Evolutionary conservation across 2,329 filamentous ascomycete genomes (phyloP).

Genomic region (Trichoderma gracile): DNA sequence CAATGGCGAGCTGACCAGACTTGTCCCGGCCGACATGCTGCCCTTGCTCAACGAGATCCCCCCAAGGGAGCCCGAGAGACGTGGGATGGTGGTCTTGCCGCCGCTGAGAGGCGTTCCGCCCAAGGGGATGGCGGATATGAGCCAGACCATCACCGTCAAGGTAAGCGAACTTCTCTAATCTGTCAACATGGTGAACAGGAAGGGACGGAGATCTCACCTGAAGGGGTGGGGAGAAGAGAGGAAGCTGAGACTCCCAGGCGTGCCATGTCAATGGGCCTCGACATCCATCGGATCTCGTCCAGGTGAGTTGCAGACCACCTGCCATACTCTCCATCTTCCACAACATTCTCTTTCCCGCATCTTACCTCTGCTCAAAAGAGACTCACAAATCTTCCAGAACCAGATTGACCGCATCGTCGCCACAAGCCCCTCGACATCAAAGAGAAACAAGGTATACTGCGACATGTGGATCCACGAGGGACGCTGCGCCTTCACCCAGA

Average conservation of each 20-base stretch:
- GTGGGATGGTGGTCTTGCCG: constrained; percentile 52
- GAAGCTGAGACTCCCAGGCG: constrained; percentile 37
- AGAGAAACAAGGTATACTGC: constrained; percentile 71
- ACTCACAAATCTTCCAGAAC: constrained; percentile 31
- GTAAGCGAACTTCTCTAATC: constrained; percentile 39
- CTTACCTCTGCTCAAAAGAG: background rate
- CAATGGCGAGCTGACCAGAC: constrained; percentile 54
- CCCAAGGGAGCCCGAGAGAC: constrained; percentile 40
- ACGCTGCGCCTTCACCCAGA: constrained; percentile 79
- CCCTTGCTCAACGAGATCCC: constrained; percentile 48
- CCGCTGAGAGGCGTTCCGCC: constrained; percentile 42
- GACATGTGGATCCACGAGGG: constrained; percentile 88
- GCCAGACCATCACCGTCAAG: constrained; percentile 41
- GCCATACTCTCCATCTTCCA: constrained; percentile 12
- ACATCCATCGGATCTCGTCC: constrained; percentile 37
- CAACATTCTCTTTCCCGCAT: constrained; percentile 27
- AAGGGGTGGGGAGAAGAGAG: constrained; percentile 14
- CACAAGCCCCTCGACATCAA: constrained; percentile 39
- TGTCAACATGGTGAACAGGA: background rate
- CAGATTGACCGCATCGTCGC: constrained; percentile 41
- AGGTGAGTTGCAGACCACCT: constrained; percentile 31
- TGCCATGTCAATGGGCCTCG: constrained; percentile 27
- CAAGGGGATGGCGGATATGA: constrained; percentile 43
- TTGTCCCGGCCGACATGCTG: constrained; percentile 58
- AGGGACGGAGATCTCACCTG: background rate